phyloP scores from a whole-genome alignment of 805 yeast species.

The Metschnikowia similis region DNA sequence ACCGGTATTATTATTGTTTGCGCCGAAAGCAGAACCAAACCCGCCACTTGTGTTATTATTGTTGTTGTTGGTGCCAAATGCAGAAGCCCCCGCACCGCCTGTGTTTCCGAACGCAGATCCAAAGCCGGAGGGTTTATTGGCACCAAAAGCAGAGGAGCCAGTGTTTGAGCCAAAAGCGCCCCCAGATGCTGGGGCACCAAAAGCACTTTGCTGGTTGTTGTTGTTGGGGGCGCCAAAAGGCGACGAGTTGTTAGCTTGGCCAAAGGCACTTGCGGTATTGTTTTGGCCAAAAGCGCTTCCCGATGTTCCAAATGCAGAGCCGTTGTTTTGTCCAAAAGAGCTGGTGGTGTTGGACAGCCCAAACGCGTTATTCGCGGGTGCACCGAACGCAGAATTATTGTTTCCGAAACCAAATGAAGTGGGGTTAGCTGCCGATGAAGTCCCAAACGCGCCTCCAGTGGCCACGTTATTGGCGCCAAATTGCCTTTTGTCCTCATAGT shows the following conservation, averaged over 20 bases:
- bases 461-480: slow-evolving; percentile 42
- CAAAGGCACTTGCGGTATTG: slow-evolving; percentile 20
- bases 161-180: slow-evolving; percentile 12
- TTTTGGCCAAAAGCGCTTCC: slow-evolving; percentile 21
- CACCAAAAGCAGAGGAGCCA: slow-evolving; percentile 9
- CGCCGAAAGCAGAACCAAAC: slow-evolving; percentile 12
- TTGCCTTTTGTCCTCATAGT: slow-evolving; percentile 71
- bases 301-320: slow-evolving; percentile 1
- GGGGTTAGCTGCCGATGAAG: slow-evolving; percentile 10
- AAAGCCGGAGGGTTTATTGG: slow-evolving; percentile 21
- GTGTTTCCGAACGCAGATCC: slow-evolving; percentile 28
- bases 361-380: slow-evolving; percentile 36
- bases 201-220: slow-evolving; percentile 6
- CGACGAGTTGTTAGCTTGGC: slow-evolving; percentile 11
- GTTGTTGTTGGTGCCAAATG: slow-evolving; percentile 24
- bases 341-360: slow-evolving; percentile 23
- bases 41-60: slow-evolving; percentile 19
- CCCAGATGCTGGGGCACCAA: background rate
- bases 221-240: slow-evolving; percentile 14
- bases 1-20: slow-evolving; percentile 7
- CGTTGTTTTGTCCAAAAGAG: slow-evolving; percentile 24
- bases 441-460: slow-evolving; percentile 23
- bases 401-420: slow-evolving; percentile 6
- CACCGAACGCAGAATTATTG: slow-evolving; percentile 13
- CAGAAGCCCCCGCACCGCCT: slow-evolving; percentile 16